Percentiles rank a stretch among this genome's conserved stretches.
phyloP scores from a whole-genome alignment of 2,329 filamentous ascomycete genomes.

The Penicillium sp. region DNA sequence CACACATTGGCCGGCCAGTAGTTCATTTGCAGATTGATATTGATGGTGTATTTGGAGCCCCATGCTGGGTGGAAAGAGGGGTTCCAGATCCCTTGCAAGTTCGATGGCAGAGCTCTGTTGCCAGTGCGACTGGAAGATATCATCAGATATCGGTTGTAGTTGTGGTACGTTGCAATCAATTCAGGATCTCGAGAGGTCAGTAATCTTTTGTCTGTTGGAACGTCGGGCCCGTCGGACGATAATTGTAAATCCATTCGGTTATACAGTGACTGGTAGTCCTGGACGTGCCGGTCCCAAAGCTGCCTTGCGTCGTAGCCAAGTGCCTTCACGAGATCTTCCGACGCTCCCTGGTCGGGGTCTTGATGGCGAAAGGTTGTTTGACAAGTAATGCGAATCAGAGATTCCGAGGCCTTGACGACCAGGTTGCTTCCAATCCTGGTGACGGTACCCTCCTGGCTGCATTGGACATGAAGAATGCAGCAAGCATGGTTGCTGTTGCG shows the following conservation, averaged over 20 bases:
- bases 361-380: slow-evolving; percentile 45
- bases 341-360: slow-evolving; percentile 32
- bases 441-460: slow-evolving; percentile 34
- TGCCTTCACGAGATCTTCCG: slow-evolving; percentile 35
- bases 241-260: slow-evolving; percentile 37
- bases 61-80: slow-evolving; percentile 53
- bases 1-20: slow-evolving; percentile 61
- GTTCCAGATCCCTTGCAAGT: slow-evolving; percentile 62
- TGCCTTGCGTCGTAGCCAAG: slow-evolving; percentile 21
- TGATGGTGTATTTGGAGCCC: slow-evolving; percentile 61
- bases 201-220: slow-evolving; percentile 39
- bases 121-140: slow-evolving; percentile 58
- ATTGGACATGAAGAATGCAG: slow-evolving; percentile 36
- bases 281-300: slow-evolving; percentile 36
- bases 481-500: slow-evolving; percentile 39
- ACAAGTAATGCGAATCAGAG: slow-evolving; percentile 45
- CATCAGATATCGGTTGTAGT: slow-evolving; percentile 58
- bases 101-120: slow-evolving; percentile 54
- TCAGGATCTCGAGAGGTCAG: slow-evolving; percentile 51
- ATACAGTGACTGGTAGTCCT: slow-evolving; percentile 42
- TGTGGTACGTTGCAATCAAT: slow-evolving; percentile 58
- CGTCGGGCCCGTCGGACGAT: slow-evolving; percentile 23
- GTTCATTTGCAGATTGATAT: slow-evolving; percentile 67
- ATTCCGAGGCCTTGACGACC: slow-evolving; percentile 41
- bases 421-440: slow-evolving; percentile 42